Conservation (phyloP, 768 basidiomycete species). For the Gyrodon lividus region DNA sequence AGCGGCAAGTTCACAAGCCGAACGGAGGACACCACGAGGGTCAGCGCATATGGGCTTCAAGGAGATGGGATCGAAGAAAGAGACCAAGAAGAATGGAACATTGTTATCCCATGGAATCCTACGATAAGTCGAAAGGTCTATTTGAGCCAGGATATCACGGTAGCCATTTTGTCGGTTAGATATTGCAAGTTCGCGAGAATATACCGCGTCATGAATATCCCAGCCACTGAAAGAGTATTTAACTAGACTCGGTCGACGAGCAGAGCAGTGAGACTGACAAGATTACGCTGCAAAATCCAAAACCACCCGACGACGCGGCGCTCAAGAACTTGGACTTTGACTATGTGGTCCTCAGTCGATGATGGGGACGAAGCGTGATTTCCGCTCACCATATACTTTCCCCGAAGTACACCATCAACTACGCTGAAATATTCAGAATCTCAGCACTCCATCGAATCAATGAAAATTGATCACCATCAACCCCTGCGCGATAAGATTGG, state of each 20-base stretch:
- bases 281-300: conserved; percentile 91
- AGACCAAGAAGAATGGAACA: conserved; percentile 90
- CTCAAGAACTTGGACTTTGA: conserved; percentile 89
- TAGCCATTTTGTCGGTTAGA: conserved; percentile 94
- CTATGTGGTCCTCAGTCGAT: conserved; percentile 40
- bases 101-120: conserved; percentile 90
- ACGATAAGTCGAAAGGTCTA: conserved; percentile 86
- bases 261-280: conserved; percentile 55
- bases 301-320: conserved; percentile 75
- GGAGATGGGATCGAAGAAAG: conserved; percentile 87
- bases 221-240: conserved; percentile 55
- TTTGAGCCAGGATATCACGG: conserved; percentile 79
- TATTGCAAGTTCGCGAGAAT: conserved; percentile 82
- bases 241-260: conserved; percentile 2
- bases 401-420: conserved; percentile 93
- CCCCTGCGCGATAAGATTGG: conserved; percentile 34
- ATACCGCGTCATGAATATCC: conserved; percentile 90
- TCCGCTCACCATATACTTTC: conserved; percentile 81
- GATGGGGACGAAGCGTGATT: not conserved
- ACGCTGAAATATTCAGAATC: conserved; percentile 9
- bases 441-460: conserved; percentile 1
- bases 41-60: conserved; percentile 75
- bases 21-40: conserved; percentile 78
- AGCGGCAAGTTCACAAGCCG: conserved; percentile 50
- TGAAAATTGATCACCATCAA: conserved; percentile 58